phyloP scores from a whole-genome alignment of 2,329 filamentous ascomycete genomes.

The Diaporthe humulicola region DNA sequence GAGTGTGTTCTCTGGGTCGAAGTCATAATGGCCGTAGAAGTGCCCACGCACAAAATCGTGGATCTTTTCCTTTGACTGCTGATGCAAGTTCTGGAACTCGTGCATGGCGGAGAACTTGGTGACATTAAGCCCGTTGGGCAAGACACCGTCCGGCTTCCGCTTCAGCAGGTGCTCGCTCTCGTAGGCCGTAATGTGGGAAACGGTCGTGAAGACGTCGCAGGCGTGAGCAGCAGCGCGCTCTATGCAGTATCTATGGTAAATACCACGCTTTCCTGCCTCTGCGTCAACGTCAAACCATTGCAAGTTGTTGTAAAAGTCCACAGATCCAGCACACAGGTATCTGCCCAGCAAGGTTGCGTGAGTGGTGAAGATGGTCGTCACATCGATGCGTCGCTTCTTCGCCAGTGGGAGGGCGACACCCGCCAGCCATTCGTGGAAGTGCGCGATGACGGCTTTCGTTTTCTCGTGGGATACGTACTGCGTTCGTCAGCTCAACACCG shows the following conservation, averaged over 20 bases:
- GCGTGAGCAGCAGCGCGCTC: conserved; percentile 93
- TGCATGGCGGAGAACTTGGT: conserved; percentile 99
- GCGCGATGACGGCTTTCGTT: conserved; percentile 91
- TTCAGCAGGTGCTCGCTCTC: conserved; percentile 98
- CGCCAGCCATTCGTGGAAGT: conserved; percentile 99
- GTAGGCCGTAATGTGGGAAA: conserved; percentile 98
- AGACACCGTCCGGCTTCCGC: conserved; percentile 95
- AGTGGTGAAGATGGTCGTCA: conserved; percentile 98
- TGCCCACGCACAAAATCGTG: conserved; percentile 98
- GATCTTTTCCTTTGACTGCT: conserved; percentile 97
- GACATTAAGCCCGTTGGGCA: conserved; percentile 97
- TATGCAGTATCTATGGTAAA: conserved; percentile 98
- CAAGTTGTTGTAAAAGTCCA: conserved; percentile 99
- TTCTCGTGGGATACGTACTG: conserved; percentile 96
- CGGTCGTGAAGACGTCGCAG: conserved; percentile 97
- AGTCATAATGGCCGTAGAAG: conserved; percentile 98
- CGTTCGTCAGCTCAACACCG: conserved; percentile 41
- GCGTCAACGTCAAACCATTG: conserved; percentile 97
- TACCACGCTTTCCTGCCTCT: conserved; percentile 96
- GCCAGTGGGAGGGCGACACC: conserved; percentile 92
- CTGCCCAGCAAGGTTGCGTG: conserved; percentile 95
- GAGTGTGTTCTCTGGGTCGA: conserved; percentile 94
- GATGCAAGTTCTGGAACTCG: conserved; percentile 98
- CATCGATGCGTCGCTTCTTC: conserved; percentile 94
- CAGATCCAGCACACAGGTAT: conserved; percentile 96